Evolutionary conservation across 148 eudicot genomes (phyloP), one percentile per base, ranked within the genome.

Genomic region (Chenopodium suecicum): DNA sequence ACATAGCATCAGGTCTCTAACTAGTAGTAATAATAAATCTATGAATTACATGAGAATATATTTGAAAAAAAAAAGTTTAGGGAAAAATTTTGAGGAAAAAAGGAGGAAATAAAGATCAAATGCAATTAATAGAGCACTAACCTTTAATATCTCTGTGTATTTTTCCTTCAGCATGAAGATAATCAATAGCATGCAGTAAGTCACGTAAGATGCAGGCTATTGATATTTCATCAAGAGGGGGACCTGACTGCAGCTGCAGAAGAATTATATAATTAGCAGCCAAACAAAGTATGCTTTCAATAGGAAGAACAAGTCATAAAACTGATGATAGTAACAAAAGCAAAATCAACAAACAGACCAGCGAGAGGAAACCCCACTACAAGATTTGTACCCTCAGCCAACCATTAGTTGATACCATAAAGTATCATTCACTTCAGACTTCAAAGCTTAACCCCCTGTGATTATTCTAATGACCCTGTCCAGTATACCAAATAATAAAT

Each of bases 131-230:
- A 64, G n/a, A 37, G 52, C 31, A 37, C 46, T 66, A 78, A 92
- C 98, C 98, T 93, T 95, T 95, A 75, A 95, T 93, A 87, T 95
- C 98, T 85, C 98, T 87, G 85, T 95, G 98, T 83, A 95, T 95
- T 86, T 95, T 95, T 69, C 97, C 97, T 90, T 95, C 98, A 63
- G 88, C 87, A 78, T 95, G 98, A 81, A 95, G 98, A 85, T 95
- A 95, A 83, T 95, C 98, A 83, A 95, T 78, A 32, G 98, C 98
- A 86, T 93, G 98, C 77, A 95, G 92, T 88, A 95, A 87, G 89
- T 95, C 98, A 60, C 96, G 93, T 82, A 93, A 84, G 78, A 95
- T 95, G 88, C 91, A 95, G 82, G 94, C 90, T 84, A 95, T 93
- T 29, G 98, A 92, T 86, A 89, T 80, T 88, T 95, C 98, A 84